Evolutionary conservation across 495 filamentous ascomycete species (phyloP).

Genomic region (Aspergillus coremiiformis): DNA sequence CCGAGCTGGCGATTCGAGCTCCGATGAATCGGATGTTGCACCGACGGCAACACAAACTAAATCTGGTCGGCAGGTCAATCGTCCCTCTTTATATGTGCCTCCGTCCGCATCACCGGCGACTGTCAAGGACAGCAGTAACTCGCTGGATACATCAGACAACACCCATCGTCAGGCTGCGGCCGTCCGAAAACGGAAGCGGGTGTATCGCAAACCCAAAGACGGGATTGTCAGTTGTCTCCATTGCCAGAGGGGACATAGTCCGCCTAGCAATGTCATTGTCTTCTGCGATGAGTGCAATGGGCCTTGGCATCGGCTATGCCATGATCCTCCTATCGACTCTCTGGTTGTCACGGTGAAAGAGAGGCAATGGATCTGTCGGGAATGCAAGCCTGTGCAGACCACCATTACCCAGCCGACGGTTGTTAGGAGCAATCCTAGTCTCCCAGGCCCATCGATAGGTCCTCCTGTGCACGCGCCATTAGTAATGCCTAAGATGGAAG

Average conservation of each 20-base stretch:
- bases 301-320: constrained; percentile 86
- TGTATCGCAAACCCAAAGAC: constrained; percentile 37
- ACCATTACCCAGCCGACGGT: constrained; percentile 19
- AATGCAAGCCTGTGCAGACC: constrained; percentile 49
- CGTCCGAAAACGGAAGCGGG: constrained; percentile 36
- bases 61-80: constrained; percentile 74
- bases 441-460: constrained; percentile 10
- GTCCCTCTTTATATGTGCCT: constrained; percentile 64
- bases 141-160: constrained; percentile 39
- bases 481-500: constrained; percentile 11
- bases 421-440: constrained; percentile 17
- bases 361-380: constrained; percentile 69
- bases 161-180: constrained; percentile 10
- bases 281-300: constrained; percentile 90
- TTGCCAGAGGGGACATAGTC: constrained; percentile 71
- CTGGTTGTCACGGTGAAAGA: constrained; percentile 59
- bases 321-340: constrained; percentile 71
- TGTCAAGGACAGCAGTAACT: constrained; percentile 19
- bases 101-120: constrained; percentile 30
- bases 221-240: constrained; percentile 56
- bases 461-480: constrained; percentile 8
- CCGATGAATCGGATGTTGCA: constrained; percentile 44
- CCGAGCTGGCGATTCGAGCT: constrained; percentile 39
- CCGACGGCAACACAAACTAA: constrained; percentile 63
- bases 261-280: constrained; percentile 76